A percentile compares a stretch with the other conserved stretches of the same genome.
These are phyloP conservation scores for Aschersonia sp. DNA, from an alignment of 2,329 filamentous ascomycete species.

Conservation along the genomic window DNA sequence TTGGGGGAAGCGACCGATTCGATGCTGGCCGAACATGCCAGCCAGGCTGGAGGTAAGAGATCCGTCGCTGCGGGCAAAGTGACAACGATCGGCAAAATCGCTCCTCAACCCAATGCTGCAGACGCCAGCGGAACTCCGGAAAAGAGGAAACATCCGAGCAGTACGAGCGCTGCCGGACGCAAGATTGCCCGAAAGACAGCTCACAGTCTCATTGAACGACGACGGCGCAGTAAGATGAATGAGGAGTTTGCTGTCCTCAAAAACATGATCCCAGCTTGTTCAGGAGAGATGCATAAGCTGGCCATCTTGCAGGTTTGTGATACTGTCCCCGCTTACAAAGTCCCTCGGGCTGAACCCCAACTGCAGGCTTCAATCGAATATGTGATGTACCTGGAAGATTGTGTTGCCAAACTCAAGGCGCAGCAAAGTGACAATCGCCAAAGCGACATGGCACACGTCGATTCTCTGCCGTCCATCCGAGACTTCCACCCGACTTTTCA, in stretches of 20 bases:
- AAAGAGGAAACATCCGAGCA: conserved; percentile 66
- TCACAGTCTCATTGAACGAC: conserved; percentile 84
- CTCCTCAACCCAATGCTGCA: neutral
- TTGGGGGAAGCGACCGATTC: conserved; percentile 3
- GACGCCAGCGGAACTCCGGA: conserved; percentile 12
- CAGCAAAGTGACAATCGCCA: conserved; percentile 24
- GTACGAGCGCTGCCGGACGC: conserved; percentile 71
- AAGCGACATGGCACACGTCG: conserved; percentile 13
- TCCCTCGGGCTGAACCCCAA: too few species aligned
- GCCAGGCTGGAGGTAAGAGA: conserved; percentile 10
- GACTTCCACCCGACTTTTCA: conserved; percentile 27
- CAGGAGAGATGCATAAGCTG: conserved; percentile 96
- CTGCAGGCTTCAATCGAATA: conserved; percentile 90
- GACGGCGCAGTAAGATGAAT: conserved; percentile 93
- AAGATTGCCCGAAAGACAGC: conserved; percentile 95
- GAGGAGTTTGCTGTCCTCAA: conserved; percentile 92
- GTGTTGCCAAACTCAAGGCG: conserved; percentile 64
- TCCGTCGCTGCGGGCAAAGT: neutral
- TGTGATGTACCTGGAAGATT: conserved; percentile 83
- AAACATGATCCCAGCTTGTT: conserved; percentile 87
- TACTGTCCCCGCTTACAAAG: too few species aligned
- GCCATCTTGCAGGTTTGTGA: conserved; percentile 73
- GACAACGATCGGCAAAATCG: neutral
- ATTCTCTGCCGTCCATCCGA: conserved; percentile 20
- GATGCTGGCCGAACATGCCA: conserved; percentile 10